Evolutionary conservation across 768 basidiomycete species (phyloP).

Genomic region (Rhodosporidiobolus sp.): DNA sequence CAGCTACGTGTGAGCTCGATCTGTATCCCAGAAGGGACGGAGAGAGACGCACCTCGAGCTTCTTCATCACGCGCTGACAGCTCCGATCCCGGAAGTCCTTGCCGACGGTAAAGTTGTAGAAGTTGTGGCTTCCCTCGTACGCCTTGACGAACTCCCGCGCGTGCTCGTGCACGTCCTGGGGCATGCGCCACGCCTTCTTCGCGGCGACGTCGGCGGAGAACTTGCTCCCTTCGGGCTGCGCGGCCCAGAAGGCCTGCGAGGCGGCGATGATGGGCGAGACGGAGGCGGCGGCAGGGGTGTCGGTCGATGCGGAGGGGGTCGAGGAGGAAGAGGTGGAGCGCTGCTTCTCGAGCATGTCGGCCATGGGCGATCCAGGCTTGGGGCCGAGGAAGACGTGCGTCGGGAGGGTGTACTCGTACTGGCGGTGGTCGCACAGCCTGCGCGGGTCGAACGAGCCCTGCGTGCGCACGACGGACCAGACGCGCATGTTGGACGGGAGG

Average conservation of each 20-base stretch:
- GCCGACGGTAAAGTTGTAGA: conserved; percentile 93
- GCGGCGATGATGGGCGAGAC: conserved; percentile 28
- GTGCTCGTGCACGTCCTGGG: conserved; percentile 56
- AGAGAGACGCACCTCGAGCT: conserved; percentile 61
- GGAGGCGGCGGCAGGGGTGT: not conserved
- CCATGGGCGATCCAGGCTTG: conserved; percentile 66
- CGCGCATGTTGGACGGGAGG: conserved; percentile 82
- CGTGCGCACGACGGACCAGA: conserved; percentile 79
- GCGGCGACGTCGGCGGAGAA: conserved; percentile 37
- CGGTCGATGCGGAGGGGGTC: not conserved
- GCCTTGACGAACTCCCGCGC: conserved; percentile 61
- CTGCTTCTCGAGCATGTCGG: conserved; percentile 41
- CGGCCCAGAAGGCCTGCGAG: conserved; percentile 40
- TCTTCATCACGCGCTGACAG: conserved; percentile 81
- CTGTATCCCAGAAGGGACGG: too few species aligned
- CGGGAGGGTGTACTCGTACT: conserved; percentile 96
- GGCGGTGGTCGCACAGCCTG: conserved; percentile 79
- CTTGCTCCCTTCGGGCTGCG: conserved; percentile 2
- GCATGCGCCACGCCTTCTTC: conserved; percentile 62
- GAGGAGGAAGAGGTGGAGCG: not conserved
- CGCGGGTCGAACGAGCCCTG: conserved; percentile 53
- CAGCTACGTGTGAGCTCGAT: not conserved
- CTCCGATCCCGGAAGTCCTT: conserved; percentile 78
- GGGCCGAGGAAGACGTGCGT: conserved; percentile 89
- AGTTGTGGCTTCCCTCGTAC: conserved; percentile 90